Base-by-base conservation (phyloP, 176 grass and related monocot species). In the Paspalum notatum region DNA sequence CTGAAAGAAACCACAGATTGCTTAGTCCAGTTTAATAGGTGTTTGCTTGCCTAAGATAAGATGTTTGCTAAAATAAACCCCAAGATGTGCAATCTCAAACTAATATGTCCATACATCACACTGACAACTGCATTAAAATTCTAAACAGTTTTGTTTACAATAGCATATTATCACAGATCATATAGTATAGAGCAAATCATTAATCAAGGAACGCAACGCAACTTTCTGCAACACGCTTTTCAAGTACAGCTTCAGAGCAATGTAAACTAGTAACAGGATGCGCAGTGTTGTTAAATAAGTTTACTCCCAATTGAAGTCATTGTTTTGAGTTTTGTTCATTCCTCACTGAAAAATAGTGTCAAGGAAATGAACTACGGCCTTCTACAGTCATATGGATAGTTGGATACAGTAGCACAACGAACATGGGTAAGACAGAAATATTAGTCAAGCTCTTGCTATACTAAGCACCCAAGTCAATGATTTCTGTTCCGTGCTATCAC, bases 1-100 rank as follows among this genome's bases (percentile, higher is more conserved):
- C 57, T 85, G 72, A 72, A 85, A 81, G 22, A 84, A 84, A 80
- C 22, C 54, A 58, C 16, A 74, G 15, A 73, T 42, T 4, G 51
- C 17, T 74, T 44, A 27, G 26, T 55, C 41, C 51, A 66, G 38
- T 32, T 67, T 84, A 22, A 75, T 61, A 81, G 18, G 14, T 2
- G 11, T n/a, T 39, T 42, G 17, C 46, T 57, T 39, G 53, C 6
- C 38, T 54, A 65, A 51, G 55, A 58, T 58, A 58, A 82, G 17
- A 20, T 53, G 16, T 38, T 53, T 17, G 15, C 4, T 13, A 77
- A 27, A 83, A 26, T n/a, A 51, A 66, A 3, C 39, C 62, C 8
- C 21, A 7, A 67, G 15, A 76, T 58, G 17, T 51, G 15, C 37
- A 57, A n/a, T 46, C 32, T 50, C 43, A 82, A 72, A 82, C 37